Evolutionary conservation across 345 rosid genomes (phyloP), one percentile per base, ranked within the genome.

Genomic region (Theobroma cacao): DNA sequence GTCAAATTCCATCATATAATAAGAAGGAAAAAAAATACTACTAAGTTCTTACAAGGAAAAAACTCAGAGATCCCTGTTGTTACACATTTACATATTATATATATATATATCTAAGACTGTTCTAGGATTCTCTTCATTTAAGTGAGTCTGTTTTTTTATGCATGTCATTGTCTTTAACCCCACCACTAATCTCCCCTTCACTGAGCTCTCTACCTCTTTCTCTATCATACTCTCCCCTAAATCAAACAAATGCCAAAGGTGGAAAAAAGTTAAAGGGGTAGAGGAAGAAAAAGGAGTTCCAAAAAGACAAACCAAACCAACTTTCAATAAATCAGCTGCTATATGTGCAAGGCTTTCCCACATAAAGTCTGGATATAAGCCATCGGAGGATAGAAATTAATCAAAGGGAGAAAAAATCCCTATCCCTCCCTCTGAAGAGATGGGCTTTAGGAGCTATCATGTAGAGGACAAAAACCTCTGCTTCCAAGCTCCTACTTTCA

Each of bases 161-260:
- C 84, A 74, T 64, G 91, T 91, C 94, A 84, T 84, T 88, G 40
- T 91, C 95, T 43, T 36, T 67, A 85, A 83, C 90, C 95, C 91
- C 93, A 85, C 92, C 91, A 91, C 88, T 87, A 88, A 82, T 84
- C 64, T 72, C 84, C 78, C 76, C 67, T 72, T 26, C 73, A 68
- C n/a, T n/a, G 9, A 78, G 50, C 76, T 74, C 53, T 40, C 77
- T 59, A 26, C 28, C 77, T 63, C 76, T 61, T 81, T 69, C 74
- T 8, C 14, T 48, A 26, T 52, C 75, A 17, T 34, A 4, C 75
- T 62, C 58, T 64, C 28, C 74, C 38, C 31, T 34, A 36, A 78
- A 80, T 64, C 78, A 68, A 84, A 80, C 79, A 80, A 86, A 74
- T 76, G 83, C 55, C 77, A 74, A 67, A 60, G 86, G 80, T 75